phyloP scores from a whole-genome alignment of 768 basidiomycete species.

The Naganishia randhawae region DNA sequence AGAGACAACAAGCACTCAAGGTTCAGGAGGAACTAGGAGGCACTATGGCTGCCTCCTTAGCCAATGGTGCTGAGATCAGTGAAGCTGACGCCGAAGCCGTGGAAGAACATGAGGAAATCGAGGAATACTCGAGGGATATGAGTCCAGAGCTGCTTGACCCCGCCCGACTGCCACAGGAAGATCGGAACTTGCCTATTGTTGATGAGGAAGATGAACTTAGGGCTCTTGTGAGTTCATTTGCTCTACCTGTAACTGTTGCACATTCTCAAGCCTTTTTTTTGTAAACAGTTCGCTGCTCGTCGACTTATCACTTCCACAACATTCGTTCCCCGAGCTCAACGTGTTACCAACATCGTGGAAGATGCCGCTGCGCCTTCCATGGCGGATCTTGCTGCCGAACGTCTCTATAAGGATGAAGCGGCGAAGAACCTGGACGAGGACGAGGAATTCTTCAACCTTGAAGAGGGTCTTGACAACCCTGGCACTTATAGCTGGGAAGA shows the following conservation, averaged over 20 bases:
- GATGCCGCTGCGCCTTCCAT: constrained; percentile 57
- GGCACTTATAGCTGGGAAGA: constrained; percentile 97
- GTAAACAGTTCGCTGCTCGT: constrained; percentile 67
- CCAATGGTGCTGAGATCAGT: constrained; percentile 48
- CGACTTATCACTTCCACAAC: constrained; percentile 75
- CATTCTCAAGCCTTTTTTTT: not conserved
- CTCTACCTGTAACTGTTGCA: not conserved
- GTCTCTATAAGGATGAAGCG: constrained; percentile 69
- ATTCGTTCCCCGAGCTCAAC: constrained; percentile 68
- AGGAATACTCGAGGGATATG: constrained; percentile 80
- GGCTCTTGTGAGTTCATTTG: constrained; percentile 37
- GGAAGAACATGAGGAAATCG: constrained; percentile 53
- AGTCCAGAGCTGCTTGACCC: constrained; percentile 74
- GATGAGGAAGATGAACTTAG: constrained; percentile 54
- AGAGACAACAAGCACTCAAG: constrained; percentile 90
- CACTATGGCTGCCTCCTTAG: constrained; percentile 60
- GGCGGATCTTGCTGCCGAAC: constrained; percentile 76
- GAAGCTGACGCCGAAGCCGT: constrained; percentile 51
- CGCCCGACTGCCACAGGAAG: constrained; percentile 66
- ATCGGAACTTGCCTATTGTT: constrained; percentile 74
- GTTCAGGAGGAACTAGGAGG: constrained; percentile 74
- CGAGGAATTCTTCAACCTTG: constrained; percentile 89
- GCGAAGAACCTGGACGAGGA: constrained; percentile 85
- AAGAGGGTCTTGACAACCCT: constrained; percentile 77
- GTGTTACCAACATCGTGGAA: constrained; percentile 48